Conservation (phyloP, 805 yeast genomes). For the Nakazawaea ernobii region DNA sequence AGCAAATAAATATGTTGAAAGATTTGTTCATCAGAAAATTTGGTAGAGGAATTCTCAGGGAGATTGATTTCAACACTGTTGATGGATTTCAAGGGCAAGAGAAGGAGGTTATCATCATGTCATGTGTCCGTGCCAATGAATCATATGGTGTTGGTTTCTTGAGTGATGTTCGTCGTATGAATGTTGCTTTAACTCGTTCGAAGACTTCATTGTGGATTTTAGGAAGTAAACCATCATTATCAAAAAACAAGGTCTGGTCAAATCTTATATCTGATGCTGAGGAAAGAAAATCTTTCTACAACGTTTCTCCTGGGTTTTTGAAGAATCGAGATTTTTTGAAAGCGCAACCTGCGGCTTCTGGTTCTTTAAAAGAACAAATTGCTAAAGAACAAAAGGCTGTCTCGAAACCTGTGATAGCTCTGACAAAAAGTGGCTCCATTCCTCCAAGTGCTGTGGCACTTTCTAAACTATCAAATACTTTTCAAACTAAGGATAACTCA, state of each 20-base stretch:
- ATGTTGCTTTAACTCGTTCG: conserved; percentile 95
- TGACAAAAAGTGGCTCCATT: not conserved
- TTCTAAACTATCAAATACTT: not conserved
- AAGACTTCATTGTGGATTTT: conserved; percentile 87
- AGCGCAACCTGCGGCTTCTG: not conserved
- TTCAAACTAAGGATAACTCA: too few species aligned
- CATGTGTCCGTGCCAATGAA: conserved; percentile 88
- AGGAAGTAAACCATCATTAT: conserved; percentile 69
- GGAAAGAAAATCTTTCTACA: conserved; percentile 29
- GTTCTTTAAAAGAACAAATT: not conserved
- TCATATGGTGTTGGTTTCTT: conserved; percentile 77
- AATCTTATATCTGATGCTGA: conserved; percentile 63
- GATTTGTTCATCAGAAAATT: conserved; percentile 49
- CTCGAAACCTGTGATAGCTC: not conserved
- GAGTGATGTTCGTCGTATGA: conserved; percentile 90
- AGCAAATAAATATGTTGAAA: conserved; percentile 63
- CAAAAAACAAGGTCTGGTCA: conserved; percentile 66
- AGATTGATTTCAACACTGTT: conserved; percentile 86
- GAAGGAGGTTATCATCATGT: conserved; percentile 86
- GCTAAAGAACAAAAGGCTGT: not conserved
- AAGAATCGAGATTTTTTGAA: not conserved
- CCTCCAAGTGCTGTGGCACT: not conserved
- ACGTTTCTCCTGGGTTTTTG: conserved; percentile 22
- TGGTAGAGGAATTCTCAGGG: conserved; percentile 58
- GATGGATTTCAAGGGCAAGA: conserved; percentile 99